phyloP scores from a whole-genome alignment of 2,329 filamentous ascomycete genomes.

The Alternaria triticina region DNA sequence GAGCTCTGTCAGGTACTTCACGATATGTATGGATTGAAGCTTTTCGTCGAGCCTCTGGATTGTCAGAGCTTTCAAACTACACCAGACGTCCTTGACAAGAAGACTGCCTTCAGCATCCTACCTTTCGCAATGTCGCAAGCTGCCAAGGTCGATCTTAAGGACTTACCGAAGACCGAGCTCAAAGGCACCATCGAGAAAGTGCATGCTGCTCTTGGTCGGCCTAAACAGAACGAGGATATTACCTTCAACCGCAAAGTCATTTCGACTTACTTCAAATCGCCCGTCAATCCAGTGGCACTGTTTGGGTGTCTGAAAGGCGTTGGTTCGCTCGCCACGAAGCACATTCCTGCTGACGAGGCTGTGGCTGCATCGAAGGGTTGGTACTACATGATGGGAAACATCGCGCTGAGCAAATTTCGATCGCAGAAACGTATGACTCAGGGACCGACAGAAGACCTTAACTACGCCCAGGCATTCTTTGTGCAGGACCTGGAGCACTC shows the following conservation, averaged over 20 bases:
- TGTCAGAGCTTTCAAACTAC: conserved; percentile 74
- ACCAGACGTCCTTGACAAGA: conserved; percentile 76
- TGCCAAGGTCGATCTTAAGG: conserved; percentile 84
- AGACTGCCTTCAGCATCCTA: conserved; percentile 79
- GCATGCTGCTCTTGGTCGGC: conserved; percentile 79
- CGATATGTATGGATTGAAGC: conserved; percentile 48
- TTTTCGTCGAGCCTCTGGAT: conserved; percentile 44
- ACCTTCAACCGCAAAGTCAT: conserved; percentile 87
- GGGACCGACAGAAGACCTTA: conserved; percentile 81
- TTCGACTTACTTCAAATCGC: conserved; percentile 78
- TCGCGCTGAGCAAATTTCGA: conserved; percentile 85
- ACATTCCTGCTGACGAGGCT: conserved; percentile 69
- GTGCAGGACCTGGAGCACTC: conserved; percentile 83
- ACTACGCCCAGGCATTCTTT: conserved; percentile 80
- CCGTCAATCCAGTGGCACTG: conserved; percentile 80
- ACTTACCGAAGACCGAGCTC: conserved; percentile 88
- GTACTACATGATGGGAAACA: conserved; percentile 91
- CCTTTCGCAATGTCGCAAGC: conserved; percentile 84
- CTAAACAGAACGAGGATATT: conserved; percentile 79
- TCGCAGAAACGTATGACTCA: conserved; percentile 78
- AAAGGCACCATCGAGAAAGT: conserved; percentile 92
- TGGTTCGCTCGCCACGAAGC: conserved; percentile 54
- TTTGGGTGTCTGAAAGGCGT: conserved; percentile 82
- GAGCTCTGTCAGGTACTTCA: conserved; percentile 74
- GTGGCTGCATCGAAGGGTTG: conserved; percentile 80